These are phyloP conservation scores for Millerozyma miso DNA, from an alignment of 805 yeast species.

Conservation along the genomic window DNA sequence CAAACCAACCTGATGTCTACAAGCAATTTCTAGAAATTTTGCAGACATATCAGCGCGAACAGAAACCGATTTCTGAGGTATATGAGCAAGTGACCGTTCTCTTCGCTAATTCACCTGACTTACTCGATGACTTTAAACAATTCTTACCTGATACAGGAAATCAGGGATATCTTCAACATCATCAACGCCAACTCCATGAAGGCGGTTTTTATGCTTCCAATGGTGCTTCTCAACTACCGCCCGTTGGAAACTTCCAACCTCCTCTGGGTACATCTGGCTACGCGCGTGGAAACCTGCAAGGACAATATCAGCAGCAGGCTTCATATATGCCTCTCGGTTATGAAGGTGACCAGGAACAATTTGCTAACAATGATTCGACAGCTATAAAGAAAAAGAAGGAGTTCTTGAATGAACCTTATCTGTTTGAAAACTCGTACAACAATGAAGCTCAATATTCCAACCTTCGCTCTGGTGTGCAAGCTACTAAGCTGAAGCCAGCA, in stretches of 20 bases:
- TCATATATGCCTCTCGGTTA: conserved; percentile 8
- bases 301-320: conserved; percentile 16
- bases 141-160: conserved; percentile 83
- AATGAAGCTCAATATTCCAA: conserved; percentile 49
- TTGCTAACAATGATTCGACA: conserved; percentile 3
- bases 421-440: conserved; percentile 28
- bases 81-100: conserved; percentile 87
- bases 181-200: conserved; percentile 13
- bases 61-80: conserved; percentile 91
- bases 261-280: conserved; percentile 36
- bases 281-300: conserved; percentile 19
- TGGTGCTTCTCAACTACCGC: conserved; percentile 62
- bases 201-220: conserved; percentile 21
- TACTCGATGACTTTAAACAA: conserved; percentile 90
- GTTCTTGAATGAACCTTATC: conserved; percentile 24
- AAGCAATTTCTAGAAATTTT: conserved; percentile 90
- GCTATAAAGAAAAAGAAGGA: conserved; percentile 14
- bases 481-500: conserved; percentile 13
- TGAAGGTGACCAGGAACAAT: conserved; percentile 9
- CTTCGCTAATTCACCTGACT: conserved; percentile 90
- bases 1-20: conserved; percentile 92
- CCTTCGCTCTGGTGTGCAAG: conserved; percentile 33
- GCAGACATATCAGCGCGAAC: conserved; percentile 95
- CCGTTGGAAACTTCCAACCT: conserved; percentile 84
- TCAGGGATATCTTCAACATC: conserved; percentile 20